Conservation (phyloP, 2,329 filamentous ascomycete species). For the Alternaria ethzedia region DNA sequence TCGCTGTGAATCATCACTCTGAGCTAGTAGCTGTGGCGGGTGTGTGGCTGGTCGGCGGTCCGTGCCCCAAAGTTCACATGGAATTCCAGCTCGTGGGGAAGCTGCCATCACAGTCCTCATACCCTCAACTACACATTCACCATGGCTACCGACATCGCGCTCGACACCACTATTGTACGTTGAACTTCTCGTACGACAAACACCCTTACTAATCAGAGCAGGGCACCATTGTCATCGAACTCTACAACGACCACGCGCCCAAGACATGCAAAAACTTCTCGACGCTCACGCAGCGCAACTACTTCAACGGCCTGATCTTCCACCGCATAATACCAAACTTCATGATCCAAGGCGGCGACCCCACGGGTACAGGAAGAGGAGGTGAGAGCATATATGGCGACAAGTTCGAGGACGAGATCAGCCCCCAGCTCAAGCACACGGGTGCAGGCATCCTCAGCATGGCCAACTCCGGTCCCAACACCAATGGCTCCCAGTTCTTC, state of each 20-base stretch:
- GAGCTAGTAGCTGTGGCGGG: constrained; percentile 23
- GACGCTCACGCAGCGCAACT: constrained; percentile 78
- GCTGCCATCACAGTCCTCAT: constrained; percentile 30
- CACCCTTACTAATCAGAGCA: constrained; percentile 45
- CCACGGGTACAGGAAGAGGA: constrained; percentile 89
- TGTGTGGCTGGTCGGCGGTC: constrained; percentile 17
- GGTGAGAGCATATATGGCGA: constrained; percentile 90
- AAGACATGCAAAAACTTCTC: constrained; percentile 88
- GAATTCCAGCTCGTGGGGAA: constrained; percentile 6
- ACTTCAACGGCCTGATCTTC: constrained; percentile 87
- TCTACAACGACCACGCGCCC: constrained; percentile 88
- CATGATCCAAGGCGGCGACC: constrained; percentile 96
- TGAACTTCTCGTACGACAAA: rapidly evolving
- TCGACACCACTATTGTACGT: constrained; percentile 67
- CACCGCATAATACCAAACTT: constrained; percentile 96
- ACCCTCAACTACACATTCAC: constrained; percentile 15
- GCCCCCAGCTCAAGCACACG: constrained; percentile 79
- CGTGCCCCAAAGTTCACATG: constrained; percentile 3
- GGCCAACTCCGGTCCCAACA: constrained; percentile 93
- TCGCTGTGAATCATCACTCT: constrained; percentile 27
- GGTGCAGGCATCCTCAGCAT: constrained; percentile 94
- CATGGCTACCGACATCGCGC: constrained; percentile 69
- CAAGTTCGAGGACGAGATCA: constrained; percentile 93
- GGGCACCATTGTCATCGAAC: constrained; percentile 85
- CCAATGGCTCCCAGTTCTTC: constrained; percentile 96